Evolutionary conservation across 2,329 filamentous ascomycete genomes (phyloP), one percentile per base, ranked within the genome.

Genomic region (Fusarium buxicola): DNA sequence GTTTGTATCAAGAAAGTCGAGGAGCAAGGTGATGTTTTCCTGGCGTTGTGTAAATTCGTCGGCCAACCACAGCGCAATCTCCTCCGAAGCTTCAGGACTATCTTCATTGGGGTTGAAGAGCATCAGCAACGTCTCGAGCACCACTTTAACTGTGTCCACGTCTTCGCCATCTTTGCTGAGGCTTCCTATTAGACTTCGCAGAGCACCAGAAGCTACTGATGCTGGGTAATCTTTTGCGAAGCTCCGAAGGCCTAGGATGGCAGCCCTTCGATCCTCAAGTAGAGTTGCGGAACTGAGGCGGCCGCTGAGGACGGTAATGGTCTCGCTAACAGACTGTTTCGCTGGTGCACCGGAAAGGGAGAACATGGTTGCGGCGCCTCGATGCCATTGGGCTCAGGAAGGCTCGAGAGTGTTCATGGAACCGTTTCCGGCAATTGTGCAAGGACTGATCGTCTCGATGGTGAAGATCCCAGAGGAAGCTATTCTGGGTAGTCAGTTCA

Each of bases 11-110:
- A 99, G 84, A 53, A 99, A 91, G 73, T 95, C 91, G 59, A 99
- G 86, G 21, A 99, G 85, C 13, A 95, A 82, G 2, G 92, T 94
- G 60, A 97, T 94, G 76, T 99, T 98, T 78, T 98, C 94, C 86
- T 97, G 94, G 63, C 92, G 89, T 82, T 97, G 94, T 30, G 95
- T 97, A 75, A 99, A 99, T 77, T 98, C 94, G 78, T 99, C 95
- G 50, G 95, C 95, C 57, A 99, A 84, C 93, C 95, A 99, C 25
- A 98, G 82, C 15, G 91, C 91, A 69, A 99, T 96, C 77, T 99
- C 95, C 65, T 98, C 94, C 12, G 94, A 97, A 50, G 94, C 92
- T 83, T 98, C 94, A 28, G 92, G 86, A 82, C 92, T 96, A 73
- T 82, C 81, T 68, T 85, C 82, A 68, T 89, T 89, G 35, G 87